Base-by-base conservation (phyloP, 2,329 filamentous ascomycete species). In the Fonsecaea multimorphosa region DNA sequence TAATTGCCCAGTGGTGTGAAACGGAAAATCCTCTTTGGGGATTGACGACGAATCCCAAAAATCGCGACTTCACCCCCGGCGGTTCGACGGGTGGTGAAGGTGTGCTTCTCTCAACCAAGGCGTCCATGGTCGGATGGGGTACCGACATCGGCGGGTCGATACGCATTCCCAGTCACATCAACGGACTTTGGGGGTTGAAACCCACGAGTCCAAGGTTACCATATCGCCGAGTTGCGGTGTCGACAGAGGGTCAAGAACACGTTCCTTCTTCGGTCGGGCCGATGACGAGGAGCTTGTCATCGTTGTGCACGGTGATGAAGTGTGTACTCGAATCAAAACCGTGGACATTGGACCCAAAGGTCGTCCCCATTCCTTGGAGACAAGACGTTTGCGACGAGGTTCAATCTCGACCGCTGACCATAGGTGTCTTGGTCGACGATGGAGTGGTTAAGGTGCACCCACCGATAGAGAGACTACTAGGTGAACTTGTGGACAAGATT, bases 171-270 rank as follows among this genome's bases (percentile, higher is more conserved):
- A 73, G 78, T 19, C 75, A 79, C 44, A 79, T 83, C 68, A 80
- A 80, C 65, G 83, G 83, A 0, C 68, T 84, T 0, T 85, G 82
- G 69, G 81, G 82, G 0, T 74, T 85, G 36, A 84, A 84, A 60
- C 83, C 80, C 24, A 81, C 77, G 85, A 87, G 83, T 68, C 78
- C 80, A 1, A 81, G 87, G 5, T 72, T 88, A 0, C 85, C 87
- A 0, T 89, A 89, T 58, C 72, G 80, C 12, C 86, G 85, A 0
- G 84, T 87, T 0, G 80, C 85, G 0, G 86, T 89, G 0, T 87
- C 86, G 0, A 88, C 84, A 0, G 86, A 88, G 46, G 86, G 87
- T 36, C 87, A 89, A 71, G 85, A 88, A 63, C 86, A 89, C 73
- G 84, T 89, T 0, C 86, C 86, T 1, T 89, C 87, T 0, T 81